phyloP scores from a whole-genome alignment of 2,329 filamentous ascomycete species.

The Penicillium psychrosexuale region DNA sequence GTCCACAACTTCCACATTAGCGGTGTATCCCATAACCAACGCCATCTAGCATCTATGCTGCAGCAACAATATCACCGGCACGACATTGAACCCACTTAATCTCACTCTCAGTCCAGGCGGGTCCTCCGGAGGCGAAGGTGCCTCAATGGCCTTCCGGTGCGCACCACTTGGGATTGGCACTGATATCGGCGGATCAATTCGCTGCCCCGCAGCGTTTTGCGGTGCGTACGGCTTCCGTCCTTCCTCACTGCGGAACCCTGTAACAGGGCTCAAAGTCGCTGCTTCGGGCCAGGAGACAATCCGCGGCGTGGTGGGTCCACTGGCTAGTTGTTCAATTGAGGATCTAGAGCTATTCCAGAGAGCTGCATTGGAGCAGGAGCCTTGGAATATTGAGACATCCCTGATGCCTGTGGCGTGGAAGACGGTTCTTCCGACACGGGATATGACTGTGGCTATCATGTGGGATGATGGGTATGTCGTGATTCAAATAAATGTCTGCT shows the following conservation, averaged over 20 bases:
- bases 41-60: slow-evolving; percentile 33
- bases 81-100: slow-evolving; percentile 43
- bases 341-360: slow-evolving; percentile 41
- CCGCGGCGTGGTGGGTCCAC: slow-evolving; percentile 32
- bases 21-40: slow-evolving; percentile 1
- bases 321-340: slow-evolving; percentile 28
- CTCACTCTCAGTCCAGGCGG: slow-evolving; percentile 42
- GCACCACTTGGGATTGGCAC: slow-evolving; percentile 46
- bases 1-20: background rate
- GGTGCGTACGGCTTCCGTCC: slow-evolving; percentile 46
- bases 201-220: slow-evolving; percentile 46
- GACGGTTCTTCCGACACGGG: slow-evolving; percentile 18
- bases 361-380: slow-evolving; percentile 39
- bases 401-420: slow-evolving; percentile 45
- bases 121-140: slow-evolving; percentile 47
- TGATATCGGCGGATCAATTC: slow-evolving; percentile 49
- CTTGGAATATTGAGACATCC: slow-evolving; percentile 44
- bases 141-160: slow-evolving; percentile 42
- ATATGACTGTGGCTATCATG: slow-evolving; percentile 55
- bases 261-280: slow-evolving; percentile 28
- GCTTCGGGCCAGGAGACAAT: slow-evolving; percentile 38
- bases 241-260: slow-evolving; percentile 36
- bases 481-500: background rate
- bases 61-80: slow-evolving; percentile 43
- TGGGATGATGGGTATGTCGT: slow-evolving; percentile 56